These are phyloP conservation scores for Suillus spraguei DNA, from an alignment of 768 basidiomycete genomes.

Conservation along the genomic window DNA sequence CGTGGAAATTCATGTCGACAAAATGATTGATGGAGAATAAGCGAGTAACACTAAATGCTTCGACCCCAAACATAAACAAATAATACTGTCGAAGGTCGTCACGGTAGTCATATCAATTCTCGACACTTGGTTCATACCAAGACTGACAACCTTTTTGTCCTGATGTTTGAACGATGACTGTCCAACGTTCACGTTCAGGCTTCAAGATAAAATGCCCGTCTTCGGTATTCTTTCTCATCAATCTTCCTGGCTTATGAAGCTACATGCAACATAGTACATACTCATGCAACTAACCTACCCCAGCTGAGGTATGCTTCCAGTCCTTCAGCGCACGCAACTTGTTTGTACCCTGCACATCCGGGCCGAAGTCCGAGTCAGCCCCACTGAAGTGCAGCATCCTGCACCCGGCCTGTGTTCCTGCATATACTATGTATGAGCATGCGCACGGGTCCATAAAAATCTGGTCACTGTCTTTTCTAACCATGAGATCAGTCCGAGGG, in stretches of 20 bases:
- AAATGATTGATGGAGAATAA: too few relatives aligned
- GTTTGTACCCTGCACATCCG: background rate
- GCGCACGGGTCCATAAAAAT: background rate
- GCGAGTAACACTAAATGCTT: too few relatives aligned
- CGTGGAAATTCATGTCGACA: too few relatives aligned
- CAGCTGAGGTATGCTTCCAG: background rate
- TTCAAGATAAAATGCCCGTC: background rate
- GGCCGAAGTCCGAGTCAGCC: background rate
- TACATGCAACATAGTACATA: too few relatives aligned
- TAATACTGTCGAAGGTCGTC: too few relatives aligned
- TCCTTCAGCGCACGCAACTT: background rate
- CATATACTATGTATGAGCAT: background rate
- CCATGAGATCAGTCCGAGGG: background rate
- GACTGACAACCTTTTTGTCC: too few relatives aligned
- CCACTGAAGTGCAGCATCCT: background rate
- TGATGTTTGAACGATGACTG: too few relatives aligned
- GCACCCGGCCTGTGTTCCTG: background rate
- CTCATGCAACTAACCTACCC: background rate
- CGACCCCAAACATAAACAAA: too few relatives aligned
- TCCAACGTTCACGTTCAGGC: background rate
- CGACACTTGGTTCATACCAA: background rate
- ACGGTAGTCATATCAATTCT: too few relatives aligned
- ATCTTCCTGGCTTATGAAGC: background rate
- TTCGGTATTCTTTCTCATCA: background rate
- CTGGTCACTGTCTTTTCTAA: background rate